Conservation (phyloP, 73 alveolate species). For the Tetrahymena borealis region DNA sequence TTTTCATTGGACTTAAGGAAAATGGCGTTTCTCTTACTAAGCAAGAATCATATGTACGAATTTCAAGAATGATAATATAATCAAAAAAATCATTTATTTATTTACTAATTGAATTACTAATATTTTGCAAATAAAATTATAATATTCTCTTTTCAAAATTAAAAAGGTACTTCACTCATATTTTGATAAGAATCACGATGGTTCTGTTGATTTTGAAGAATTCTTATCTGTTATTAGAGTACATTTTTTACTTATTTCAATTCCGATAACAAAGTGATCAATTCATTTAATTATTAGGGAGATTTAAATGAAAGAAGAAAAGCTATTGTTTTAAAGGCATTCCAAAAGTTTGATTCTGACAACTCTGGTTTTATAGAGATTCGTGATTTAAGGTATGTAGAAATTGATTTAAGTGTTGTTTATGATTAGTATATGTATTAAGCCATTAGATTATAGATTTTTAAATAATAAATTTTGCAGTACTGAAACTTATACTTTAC, state of each 20-base stretch:
- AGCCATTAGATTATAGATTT: too few relatives aligned
- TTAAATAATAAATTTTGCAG: neutral
- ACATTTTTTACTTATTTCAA: neutral
- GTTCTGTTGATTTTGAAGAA: conserved; percentile 88
- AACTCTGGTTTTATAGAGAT: conserved; percentile 82
- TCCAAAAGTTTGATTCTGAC: conserved; percentile 87
- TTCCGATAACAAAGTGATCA: neutral
- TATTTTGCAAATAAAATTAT: too few relatives aligned
- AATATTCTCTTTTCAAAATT: conserved; percentile 47
- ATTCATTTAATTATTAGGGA: conserved; percentile 30
- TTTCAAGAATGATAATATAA: too few relatives aligned
- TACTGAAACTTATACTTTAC: neutral
- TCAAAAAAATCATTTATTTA: too few relatives aligned
- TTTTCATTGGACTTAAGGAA: conserved; percentile 76
- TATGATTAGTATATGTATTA: too few relatives aligned
- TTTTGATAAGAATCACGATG: conserved; percentile 80
- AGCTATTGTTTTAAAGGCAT: conserved; percentile 84
- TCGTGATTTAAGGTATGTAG: conserved; percentile 59
- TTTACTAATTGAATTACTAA: too few relatives aligned
- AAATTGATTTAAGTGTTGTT: neutral
- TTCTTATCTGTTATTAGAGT: conserved; percentile 85
- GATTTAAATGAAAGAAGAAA: conserved; percentile 82
- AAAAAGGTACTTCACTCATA: conserved; percentile 24
- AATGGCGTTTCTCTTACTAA: conserved; percentile 80
- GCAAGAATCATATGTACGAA: conserved; percentile 64